Percentiles rank a stretch among this genome's conserved stretches.
phyloP scores from a whole-genome alignment of 116 monocot genomes.

The Zostera marina region DNA sequence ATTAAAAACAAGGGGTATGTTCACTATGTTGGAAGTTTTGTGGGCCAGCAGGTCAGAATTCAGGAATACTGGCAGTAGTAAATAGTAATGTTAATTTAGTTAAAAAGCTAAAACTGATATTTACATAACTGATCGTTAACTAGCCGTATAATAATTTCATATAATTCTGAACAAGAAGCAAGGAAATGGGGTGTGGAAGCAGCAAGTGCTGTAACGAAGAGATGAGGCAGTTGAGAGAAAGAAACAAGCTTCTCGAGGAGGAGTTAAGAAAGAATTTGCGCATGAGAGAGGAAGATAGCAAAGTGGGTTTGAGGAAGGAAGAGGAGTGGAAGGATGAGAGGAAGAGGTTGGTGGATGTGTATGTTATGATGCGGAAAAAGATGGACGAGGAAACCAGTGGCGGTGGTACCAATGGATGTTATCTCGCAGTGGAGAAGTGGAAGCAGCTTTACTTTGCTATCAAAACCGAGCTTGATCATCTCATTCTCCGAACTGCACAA shows the following conservation, averaged over 20 bases:
- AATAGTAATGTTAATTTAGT: too few species aligned
- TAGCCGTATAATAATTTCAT: not conserved
- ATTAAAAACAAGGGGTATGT: too few species aligned
- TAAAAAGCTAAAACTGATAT: too few species aligned
- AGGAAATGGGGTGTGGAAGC: conserved; percentile 2
- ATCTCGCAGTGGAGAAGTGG: conserved; percentile 58
- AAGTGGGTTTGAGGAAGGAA: not conserved
- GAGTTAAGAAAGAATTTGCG: not conserved
- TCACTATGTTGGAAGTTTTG: too few species aligned
- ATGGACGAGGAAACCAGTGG: conserved; percentile 5
- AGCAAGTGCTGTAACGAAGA: conserved; percentile 3
- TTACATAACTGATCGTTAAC: too few species aligned
- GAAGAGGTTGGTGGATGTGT: not conserved
- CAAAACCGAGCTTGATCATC: conserved; percentile 73
- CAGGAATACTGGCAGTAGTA: too few species aligned
- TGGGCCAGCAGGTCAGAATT: too few species aligned
- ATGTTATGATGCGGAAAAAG: conserved; percentile 2
- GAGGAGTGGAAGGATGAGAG: conserved; percentile 9
- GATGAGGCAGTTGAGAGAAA: not conserved
- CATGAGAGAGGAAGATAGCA: conserved; percentile 3
- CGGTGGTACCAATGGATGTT: conserved; percentile 6
- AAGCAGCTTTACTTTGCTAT: conserved; percentile 80
- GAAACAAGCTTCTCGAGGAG: conserved; percentile 1
- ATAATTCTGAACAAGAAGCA: not conserved
- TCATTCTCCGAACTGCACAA: conserved; percentile 53